Base-by-base conservation (phyloP, 306 rosid genomes). In the peach (Prunus persica) region DNA sequence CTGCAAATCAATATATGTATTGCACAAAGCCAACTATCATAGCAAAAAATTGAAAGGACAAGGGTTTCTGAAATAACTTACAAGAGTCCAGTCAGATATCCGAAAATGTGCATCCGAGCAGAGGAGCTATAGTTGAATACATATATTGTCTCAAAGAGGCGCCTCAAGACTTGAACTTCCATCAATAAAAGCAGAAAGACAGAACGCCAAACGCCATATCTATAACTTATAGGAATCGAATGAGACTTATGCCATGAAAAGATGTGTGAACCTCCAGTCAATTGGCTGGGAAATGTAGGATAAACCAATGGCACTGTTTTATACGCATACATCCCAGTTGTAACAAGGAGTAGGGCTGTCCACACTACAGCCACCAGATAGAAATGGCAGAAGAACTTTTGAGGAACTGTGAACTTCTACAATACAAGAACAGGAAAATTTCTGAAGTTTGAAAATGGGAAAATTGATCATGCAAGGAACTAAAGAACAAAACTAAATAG, bases 401-500 rank as follows among this genome's bases (percentile, higher is more conserved):
- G 98, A 72, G 98, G 91, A 70, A 92, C 84, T 1, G 93, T 90
- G 88, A 90, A 90, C 79, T 78, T 92, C 98, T 94, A 85, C 85
- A 80, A 76, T 28, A 20, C 63, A 75, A 72, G 10, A 77, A 50
- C 60, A 34, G 18, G 5, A 12, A 30, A 56, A 45, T 67, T 28
- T 43, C 47, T 63, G 64, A 11, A 30, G 46, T 46, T 56, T 5
- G 32, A 1, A 27, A 34, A 65, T n/a, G 3, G 8, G 16, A 69
- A 64, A 45, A 12, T 3, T 30, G 0, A 60, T 20, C 5, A 38
- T 27, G 71, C 18, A 60, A 19, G 24, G 22, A 61, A 3, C 32
- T 55, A 50, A 49, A 62, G 25, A 32, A 30, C 27, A 63, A 28
- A 56, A 46, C 20, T 7, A 8, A 6, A 60, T 11, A 27, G 20